Evolutionary conservation across 192 early-diverging fungal genomes (phyloP), one percentile per base, ranked within the genome.

Genomic region (Coemansia sp.): DNA sequence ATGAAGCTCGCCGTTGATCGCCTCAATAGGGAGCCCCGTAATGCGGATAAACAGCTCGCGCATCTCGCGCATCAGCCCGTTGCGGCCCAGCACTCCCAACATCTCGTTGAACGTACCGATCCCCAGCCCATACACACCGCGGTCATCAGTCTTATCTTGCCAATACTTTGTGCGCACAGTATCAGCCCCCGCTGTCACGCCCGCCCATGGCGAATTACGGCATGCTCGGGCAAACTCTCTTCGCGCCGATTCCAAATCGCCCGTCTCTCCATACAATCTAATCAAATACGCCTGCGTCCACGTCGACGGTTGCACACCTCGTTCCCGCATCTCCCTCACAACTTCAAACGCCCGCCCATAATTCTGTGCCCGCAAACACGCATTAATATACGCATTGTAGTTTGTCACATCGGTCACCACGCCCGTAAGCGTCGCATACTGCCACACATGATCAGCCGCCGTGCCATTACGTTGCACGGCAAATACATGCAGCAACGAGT

Each of bases 51-150:
- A 60, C 58, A 80, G 41, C 21, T 14, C 19, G 4, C 55, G 60
- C 77, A 80, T 74, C 47, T 80, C 72, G 25, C 70, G 65, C 21
- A 80, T 59, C 39, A 74, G 37, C n/a, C 77, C 77, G 50, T 80
- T 80, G 39, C 66, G 62, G 10, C 77, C 77, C 4, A 71, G 43
- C 22, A 80, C 72, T 19, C 67, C 62, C 37, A 80, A 62, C 77
- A 80, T 80, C 35, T 32, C 72, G 32, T 66, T 74, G 37, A 60
- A 74, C 5, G 59, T 25, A 5, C 41, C 10, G 10, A 66, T 39
- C 29, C 48, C 58, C 17, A 41, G 27, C 3, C 54, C 65, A 48
- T 51, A 51, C 27, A 60, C 22, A 0, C 64, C 32, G 11, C 23
- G 14, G 6, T 70, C 71, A 5, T 58, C 49, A 5, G 56, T 29